Evolutionary conservation across 176 grass and related monocot genomes (phyloP).

Genomic region (Metroxylon sagu): DNA sequence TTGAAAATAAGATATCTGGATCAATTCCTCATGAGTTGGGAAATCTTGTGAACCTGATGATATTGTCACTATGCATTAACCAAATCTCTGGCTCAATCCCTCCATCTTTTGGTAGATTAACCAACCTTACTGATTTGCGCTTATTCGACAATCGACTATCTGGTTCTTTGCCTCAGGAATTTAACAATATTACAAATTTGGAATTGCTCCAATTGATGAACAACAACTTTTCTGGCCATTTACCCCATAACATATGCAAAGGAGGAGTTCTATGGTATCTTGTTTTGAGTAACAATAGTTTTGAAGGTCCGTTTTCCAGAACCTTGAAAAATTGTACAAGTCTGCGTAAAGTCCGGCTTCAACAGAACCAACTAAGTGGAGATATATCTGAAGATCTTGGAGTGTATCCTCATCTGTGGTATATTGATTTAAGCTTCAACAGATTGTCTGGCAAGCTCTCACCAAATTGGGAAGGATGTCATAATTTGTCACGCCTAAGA

Average conservation of each 20-base stretch:
- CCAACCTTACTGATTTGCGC: background rate
- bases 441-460: background rate
- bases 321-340: conserved; percentile 16
- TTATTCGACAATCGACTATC: background rate
- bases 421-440: background rate
- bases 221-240: too few species aligned
- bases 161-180: background rate
- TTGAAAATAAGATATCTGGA: too few species aligned
- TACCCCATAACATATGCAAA: too few species aligned
- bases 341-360: background rate
- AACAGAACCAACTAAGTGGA: background rate
- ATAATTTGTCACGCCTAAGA: background rate
- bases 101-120: conserved; percentile 1
- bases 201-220: too few species aligned
- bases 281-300: background rate
- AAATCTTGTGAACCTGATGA: too few species aligned
- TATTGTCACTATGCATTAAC: too few species aligned
- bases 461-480: background rate
- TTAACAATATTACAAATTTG: too few species aligned
- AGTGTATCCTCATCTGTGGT: background rate
- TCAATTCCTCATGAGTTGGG: too few species aligned
- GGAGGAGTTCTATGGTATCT: too few species aligned
- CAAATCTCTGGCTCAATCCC: conserved; percentile 5
- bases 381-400: conserved; percentile 24
- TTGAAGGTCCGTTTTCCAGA: conserved; percentile 1